Conservation (phyloP, 2,329 filamentous ascomycete genomes). For the Neocatenulostroma microsporum region DNA sequence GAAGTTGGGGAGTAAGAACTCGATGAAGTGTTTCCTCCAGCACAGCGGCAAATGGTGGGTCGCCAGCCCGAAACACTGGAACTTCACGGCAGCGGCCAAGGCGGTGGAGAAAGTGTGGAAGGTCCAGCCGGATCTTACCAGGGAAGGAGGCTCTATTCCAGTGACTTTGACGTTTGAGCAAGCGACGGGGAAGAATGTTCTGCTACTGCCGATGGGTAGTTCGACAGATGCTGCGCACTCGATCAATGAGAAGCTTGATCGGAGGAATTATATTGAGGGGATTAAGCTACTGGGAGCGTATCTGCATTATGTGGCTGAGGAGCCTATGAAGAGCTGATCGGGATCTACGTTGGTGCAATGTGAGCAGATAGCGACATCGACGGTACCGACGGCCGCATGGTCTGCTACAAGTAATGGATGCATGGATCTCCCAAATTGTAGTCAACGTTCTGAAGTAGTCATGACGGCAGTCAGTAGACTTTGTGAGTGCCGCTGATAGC, state of each 20-base stretch:
- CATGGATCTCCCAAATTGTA: too few species aligned
- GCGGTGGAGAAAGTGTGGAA: conserved; percentile 95
- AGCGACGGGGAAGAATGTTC: conserved; percentile 94
- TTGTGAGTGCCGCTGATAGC: too few species aligned
- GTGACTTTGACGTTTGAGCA: conserved; percentile 96
- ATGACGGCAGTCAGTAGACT: too few species aligned
- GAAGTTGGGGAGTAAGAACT: conserved; percentile 89
- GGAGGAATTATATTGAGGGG: conserved; percentile 95
- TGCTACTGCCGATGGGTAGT: conserved; percentile 93
- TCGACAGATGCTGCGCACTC: conserved; percentile 94
- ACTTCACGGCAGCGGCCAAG: conserved; percentile 89
- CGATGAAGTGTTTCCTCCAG: conserved; percentile 67
- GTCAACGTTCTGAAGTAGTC: too few species aligned
- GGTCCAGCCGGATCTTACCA: conserved; percentile 86
- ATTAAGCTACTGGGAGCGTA: conserved; percentile 94
- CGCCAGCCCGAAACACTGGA: conserved; percentile 96
- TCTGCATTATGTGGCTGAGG: conserved; percentile 89
- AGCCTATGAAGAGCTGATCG: conserved; percentile 52
- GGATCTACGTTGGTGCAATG: too few species aligned
- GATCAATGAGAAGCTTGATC: conserved; percentile 97
- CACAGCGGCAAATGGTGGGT: conserved; percentile 99
- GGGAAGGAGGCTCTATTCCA: conserved; percentile 94
- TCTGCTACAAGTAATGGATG: too few species aligned
- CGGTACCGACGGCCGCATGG: too few species aligned
- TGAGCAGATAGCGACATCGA: too few species aligned